These are phyloP conservation scores for Vaccinium vitisidaea DNA, from an alignment of 148 eudicot species.

Conservation along the genomic window DNA sequence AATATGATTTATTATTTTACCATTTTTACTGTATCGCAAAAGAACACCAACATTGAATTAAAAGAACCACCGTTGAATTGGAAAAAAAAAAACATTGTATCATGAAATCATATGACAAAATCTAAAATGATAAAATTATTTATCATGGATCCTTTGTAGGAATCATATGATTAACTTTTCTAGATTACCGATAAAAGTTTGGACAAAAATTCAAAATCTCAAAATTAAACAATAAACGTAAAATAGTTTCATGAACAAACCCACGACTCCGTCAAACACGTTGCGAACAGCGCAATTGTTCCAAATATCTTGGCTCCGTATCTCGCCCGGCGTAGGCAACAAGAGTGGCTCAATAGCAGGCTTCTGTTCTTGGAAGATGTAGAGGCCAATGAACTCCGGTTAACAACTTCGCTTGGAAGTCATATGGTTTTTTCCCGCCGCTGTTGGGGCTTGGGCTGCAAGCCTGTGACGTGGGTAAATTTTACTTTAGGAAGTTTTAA, in stretches of 20 bases:
- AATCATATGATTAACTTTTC: no score
- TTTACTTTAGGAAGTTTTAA: neutral
- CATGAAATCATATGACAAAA: no score
- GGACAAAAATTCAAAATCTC: no score
- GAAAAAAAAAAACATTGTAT: no score
- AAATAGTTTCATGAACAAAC: constrained; percentile 23
- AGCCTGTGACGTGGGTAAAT: neutral
- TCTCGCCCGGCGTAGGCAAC: constrained; percentile 68
- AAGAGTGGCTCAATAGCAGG: constrained; percentile 52
- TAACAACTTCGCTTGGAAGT: neutral
- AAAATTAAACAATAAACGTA: no score
- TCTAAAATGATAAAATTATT: no score
- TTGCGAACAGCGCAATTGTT: constrained; percentile 90
- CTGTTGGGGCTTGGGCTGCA: constrained; percentile 2
- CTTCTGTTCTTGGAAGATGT: constrained; percentile 29
- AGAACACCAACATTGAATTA: no score
- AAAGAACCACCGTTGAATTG: no score
- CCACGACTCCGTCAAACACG: constrained; percentile 80
- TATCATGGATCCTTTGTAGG: no score
- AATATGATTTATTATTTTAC: no score
- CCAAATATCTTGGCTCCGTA: constrained; percentile 89
- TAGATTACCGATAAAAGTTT: no score
- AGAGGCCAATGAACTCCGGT: constrained; percentile 8
- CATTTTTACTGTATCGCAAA: no score
- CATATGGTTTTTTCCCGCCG: constrained; percentile 6